Conservation (phyloP, 495 filamentous ascomycete species). For the Penicillium roqueforti region DNA sequence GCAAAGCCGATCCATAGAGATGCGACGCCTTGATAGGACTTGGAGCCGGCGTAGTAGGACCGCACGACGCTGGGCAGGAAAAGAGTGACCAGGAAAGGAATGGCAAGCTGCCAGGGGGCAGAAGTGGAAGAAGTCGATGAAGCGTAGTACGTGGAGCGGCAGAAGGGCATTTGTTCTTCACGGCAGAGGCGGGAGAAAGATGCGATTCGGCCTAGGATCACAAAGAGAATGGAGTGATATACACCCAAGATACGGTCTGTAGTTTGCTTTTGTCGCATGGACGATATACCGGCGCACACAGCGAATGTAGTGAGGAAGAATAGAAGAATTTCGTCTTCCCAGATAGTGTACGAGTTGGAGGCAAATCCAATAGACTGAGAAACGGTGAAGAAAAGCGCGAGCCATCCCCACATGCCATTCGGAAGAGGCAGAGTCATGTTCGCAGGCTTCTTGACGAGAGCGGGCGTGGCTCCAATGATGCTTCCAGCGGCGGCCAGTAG, state of each 20-base stretch:
- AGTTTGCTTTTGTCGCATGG: constrained; percentile 60
- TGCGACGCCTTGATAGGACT: constrained; percentile 81
- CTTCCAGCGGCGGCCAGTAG: constrained; percentile 57
- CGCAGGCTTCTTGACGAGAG: constrained; percentile 48
- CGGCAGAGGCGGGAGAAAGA: constrained; percentile 91
- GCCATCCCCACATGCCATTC: constrained; percentile 78
- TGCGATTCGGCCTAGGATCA: constrained; percentile 72
- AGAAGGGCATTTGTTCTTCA: constrained; percentile 98
- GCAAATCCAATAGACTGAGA: constrained; percentile 87
- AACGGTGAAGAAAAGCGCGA: constrained; percentile 73
- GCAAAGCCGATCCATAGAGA: constrained; percentile 76
- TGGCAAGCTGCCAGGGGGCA: constrained; percentile 79
- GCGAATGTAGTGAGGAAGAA: constrained; percentile 91
- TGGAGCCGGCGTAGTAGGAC: constrained; percentile 67
- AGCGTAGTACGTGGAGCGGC: constrained; percentile 91
- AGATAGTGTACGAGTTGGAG: constrained; percentile 97
- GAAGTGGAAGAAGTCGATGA: constrained; percentile 90
- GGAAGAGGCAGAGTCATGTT: constrained; percentile 61
- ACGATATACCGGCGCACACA: constrained; percentile 62
- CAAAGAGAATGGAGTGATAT: constrained; percentile 80
- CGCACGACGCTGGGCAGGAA: constrained; percentile 74
- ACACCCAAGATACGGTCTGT: constrained; percentile 67
- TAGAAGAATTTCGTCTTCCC: constrained; percentile 94
- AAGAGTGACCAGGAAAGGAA: constrained; percentile 71
- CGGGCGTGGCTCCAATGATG: constrained; percentile 55